Evolutionary conservation across 73 alveolate genomes (phyloP).

Genomic region (Stentor roeselii): DNA sequence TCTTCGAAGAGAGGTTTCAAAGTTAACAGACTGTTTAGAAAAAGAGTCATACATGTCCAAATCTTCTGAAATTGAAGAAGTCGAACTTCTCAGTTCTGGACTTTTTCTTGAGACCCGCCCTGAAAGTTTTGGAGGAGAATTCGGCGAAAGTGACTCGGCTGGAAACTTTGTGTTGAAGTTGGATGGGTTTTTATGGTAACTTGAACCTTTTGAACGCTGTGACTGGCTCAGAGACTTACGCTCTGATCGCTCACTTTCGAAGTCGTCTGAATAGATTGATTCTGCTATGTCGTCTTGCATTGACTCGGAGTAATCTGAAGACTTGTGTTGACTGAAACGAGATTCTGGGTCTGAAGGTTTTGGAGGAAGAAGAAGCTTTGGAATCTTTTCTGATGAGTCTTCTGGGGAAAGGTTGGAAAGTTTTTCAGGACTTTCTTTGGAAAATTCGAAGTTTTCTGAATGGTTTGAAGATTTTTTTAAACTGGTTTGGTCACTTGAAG

Average conservation of each 20-base stretch:
- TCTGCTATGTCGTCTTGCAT: neutral
- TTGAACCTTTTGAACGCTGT: neutral
- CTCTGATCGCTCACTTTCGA: neutral
- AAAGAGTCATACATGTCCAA: neutral
- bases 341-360: neutral
- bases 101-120: neutral
- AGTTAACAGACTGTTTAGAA: neutral
- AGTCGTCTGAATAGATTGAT: neutral
- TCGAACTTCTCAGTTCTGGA: neutral
- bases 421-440: too few species aligned
- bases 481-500: too few species aligned
- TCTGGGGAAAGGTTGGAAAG: too few species aligned
- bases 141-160: neutral
- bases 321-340: neutral
- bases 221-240: neutral
- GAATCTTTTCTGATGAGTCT: neutral
- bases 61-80: conserved; percentile 25
- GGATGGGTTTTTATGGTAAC: neutral
- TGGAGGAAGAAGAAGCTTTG: neutral
- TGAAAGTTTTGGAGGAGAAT: neutral
- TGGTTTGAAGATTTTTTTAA: too few species aligned
- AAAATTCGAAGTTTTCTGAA: too few species aligned
- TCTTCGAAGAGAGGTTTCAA: neutral
- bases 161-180: neutral
- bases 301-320: neutral